Evolutionary conservation across 768 basidiomycete genomes (phyloP).

Genomic region (Lyophyllum atratum): DNA sequence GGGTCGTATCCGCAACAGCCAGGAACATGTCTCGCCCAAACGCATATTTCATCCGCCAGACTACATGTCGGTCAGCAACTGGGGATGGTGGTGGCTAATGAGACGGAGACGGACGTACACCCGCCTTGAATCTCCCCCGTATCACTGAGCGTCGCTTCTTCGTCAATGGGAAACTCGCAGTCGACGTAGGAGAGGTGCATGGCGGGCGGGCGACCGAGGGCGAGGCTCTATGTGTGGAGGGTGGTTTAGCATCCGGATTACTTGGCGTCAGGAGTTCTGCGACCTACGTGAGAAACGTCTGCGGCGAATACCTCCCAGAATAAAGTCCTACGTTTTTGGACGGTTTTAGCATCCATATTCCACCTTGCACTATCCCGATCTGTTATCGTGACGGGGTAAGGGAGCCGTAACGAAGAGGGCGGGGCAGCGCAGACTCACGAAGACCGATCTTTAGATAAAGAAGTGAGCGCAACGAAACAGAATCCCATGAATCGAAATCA

Average conservation of each 20-base stretch:
- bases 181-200: conserved; percentile 61
- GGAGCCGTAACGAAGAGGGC: background rate
- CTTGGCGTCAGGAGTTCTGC: background rate
- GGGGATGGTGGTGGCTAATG: background rate
- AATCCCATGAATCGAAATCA: background rate
- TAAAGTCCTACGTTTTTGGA: conserved; percentile 34
- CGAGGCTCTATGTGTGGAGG: conserved; percentile 45
- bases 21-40: conserved; percentile 54
- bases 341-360: conserved; percentile 37
- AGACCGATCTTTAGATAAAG: conserved; percentile 35
- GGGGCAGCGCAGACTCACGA: conserved; percentile 33
- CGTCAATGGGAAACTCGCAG: conserved; percentile 60
- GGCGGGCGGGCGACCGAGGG: conserved; percentile 60
- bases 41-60: conserved; percentile 58
- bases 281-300: conserved; percentile 38
- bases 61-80: conserved; percentile 26
- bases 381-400: conserved; percentile 5
- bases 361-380: conserved; percentile 44
- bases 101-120: conserved; percentile 38
- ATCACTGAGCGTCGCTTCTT: conserved; percentile 47
- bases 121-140: conserved; percentile 47
- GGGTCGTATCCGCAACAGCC: conserved; percentile 46
- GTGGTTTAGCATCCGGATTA: background rate
- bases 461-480: background rate
- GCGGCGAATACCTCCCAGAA: conserved; percentile 42